phyloP scores from a whole-genome alignment of 257 asterid species.

The Misopates orontium region DNA sequence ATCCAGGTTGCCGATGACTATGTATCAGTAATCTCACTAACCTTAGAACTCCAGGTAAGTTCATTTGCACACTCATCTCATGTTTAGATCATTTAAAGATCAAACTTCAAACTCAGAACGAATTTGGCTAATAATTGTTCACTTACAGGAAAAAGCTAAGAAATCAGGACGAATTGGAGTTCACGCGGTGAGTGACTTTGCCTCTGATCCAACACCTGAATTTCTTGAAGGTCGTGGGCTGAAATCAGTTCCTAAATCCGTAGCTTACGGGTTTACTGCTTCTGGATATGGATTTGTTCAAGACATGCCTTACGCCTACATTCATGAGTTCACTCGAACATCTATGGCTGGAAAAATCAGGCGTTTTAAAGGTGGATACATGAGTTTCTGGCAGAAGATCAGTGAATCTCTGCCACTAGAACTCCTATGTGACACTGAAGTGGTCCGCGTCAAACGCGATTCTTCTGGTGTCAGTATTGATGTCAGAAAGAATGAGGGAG shows the following conservation, averaged over 20 bases:
- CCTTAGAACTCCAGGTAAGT: conserved; percentile 78
- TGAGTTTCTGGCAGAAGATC: conserved; percentile 65
- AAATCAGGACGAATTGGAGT: conserved; percentile 68
- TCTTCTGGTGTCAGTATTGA: conserved; percentile 33
- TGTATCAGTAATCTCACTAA: conserved; percentile 65
- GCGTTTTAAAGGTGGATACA: conserved; percentile 79
- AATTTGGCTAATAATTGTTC: neutral
- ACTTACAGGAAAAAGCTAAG: conserved; percentile 67
- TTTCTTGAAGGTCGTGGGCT: conserved; percentile 65
- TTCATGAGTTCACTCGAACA: conserved; percentile 76
- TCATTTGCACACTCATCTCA: neutral
- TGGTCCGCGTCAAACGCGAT: conserved; percentile 49
- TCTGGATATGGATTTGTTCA: conserved; percentile 85
- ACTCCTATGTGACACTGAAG: conserved; percentile 69
- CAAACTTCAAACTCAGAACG: neutral
- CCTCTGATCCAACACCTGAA: conserved; percentile 59
- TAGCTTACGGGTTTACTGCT: conserved; percentile 79
- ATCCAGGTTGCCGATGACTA: conserved; percentile 78
- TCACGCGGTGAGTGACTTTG: conserved; percentile 58
- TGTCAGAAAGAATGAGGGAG: conserved; percentile 37
- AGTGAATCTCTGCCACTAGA: conserved; percentile 51
- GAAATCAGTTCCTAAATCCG: conserved; percentile 68
- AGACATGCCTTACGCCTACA: conserved; percentile 80
- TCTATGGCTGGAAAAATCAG: conserved; percentile 89
- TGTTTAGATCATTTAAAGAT: neutral